A percentile compares a stretch with the other conserved stretches of the same genome.
Evolutionary conservation across 495 filamentous ascomycete species (phyloP).

Genomic region (Penicillium odoratum): DNA sequence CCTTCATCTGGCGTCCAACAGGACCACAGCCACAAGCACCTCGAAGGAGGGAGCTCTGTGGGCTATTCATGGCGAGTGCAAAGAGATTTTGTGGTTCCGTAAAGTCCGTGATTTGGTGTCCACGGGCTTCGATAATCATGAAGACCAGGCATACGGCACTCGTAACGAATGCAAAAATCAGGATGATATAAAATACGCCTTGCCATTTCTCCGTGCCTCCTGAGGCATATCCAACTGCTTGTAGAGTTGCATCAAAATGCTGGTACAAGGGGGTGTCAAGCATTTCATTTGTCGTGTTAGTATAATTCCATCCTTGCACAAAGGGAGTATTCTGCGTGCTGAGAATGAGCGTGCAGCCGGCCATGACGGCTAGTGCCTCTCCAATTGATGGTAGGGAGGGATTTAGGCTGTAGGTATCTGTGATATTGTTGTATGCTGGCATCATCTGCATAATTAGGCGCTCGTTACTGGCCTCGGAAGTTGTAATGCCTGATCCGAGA

Average conservation of each 20-base stretch:
- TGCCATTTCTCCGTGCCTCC: constrained; percentile 59
- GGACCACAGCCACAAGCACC: constrained; percentile 69
- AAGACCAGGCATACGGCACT: constrained; percentile 63
- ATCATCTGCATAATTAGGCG: constrained; percentile 61
- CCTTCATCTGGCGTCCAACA: constrained; percentile 48
- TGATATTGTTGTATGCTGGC: constrained; percentile 19
- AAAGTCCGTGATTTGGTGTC: constrained; percentile 68
- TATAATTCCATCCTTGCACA: constrained; percentile 58
- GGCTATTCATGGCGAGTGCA: constrained; percentile 66
- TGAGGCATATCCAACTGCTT: constrained; percentile 61
- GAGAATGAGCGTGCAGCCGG: constrained; percentile 61
- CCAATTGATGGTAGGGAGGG: constrained; percentile 58
- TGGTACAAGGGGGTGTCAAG: constrained; percentile 44
- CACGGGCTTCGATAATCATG: constrained; percentile 47
- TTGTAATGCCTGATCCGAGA: constrained; percentile 58
- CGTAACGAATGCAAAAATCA: constrained; percentile 60
- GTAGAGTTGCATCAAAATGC: constrained; percentile 56
- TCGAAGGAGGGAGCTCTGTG: constrained; percentile 50
- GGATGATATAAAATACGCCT: constrained; percentile 60
- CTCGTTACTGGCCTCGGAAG: constrained; percentile 60
- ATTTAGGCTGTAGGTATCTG: constrained; percentile 24
- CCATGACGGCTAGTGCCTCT: constrained; percentile 67
- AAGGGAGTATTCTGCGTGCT: constrained; percentile 54
- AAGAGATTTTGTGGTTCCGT: constrained; percentile 75
- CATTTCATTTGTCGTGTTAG: constrained; percentile 9